These are phyloP conservation scores for Gentiana straminea DNA, from an alignment of 257 asterid genomes.

Conservation along the genomic window DNA sequence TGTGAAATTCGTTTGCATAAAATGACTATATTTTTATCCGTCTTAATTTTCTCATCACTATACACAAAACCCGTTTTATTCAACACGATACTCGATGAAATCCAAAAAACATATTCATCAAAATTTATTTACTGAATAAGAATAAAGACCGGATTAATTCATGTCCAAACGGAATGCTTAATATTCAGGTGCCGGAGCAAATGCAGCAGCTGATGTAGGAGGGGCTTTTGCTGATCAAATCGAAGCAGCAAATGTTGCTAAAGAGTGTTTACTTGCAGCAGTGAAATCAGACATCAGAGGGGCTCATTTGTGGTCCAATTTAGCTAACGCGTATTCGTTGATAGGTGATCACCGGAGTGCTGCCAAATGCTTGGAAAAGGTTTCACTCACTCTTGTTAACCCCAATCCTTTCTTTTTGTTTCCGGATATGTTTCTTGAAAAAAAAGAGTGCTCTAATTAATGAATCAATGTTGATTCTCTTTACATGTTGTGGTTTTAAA, in stretches of 20 bases:
- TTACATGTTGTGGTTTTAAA: constrained; percentile 16
- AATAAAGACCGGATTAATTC: too few relatives aligned
- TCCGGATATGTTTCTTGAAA: too few relatives aligned
- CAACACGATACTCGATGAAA: too few relatives aligned
- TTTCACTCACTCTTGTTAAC: constrained; percentile 14
- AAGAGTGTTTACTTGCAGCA: constrained; percentile 90
- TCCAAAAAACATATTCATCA: too few relatives aligned
- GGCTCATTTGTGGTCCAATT: constrained; percentile 84
- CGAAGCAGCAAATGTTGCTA: constrained; percentile 63
- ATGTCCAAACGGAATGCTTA: not conserved
- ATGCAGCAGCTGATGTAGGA: constrained; percentile 53
- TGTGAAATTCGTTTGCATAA: too few relatives aligned
- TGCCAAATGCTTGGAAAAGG: constrained; percentile 93
- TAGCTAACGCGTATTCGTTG: constrained; percentile 86
- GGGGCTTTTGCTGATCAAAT: constrained; percentile 36
- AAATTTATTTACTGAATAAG: too few relatives aligned
- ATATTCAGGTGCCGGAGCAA: constrained; percentile 74
- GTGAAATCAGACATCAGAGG: constrained; percentile 70
- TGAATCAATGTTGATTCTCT: not conserved
- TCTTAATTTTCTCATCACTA: too few relatives aligned
- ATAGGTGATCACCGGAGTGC: constrained; percentile 73
- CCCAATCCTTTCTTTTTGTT: too few relatives aligned
- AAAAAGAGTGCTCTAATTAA: not conserved
- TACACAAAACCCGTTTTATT: too few relatives aligned
- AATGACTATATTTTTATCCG: too few relatives aligned